Evolutionary conservation across 805 yeast species (phyloP).

Genomic region (Candida taoyuanica): DNA sequence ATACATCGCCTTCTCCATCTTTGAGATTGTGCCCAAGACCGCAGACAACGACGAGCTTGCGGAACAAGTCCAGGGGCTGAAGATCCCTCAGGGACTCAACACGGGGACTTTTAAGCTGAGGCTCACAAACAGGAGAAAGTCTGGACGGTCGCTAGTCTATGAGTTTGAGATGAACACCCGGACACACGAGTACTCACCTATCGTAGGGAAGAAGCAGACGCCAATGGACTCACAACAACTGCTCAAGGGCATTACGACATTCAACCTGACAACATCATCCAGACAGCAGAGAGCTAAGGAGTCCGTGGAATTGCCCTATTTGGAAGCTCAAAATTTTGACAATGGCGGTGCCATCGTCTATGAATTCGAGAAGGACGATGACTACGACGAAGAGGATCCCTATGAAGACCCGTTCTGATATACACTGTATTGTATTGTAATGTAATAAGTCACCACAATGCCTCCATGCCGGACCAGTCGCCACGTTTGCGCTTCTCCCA

Average conservation of each 20-base stretch:
- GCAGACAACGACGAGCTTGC: conserved; percentile 43
- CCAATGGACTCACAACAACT: conserved; percentile 41
- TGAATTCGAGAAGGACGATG: conserved; percentile 95
- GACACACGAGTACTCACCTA: conserved; percentile 37
- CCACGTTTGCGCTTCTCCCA: conserved; percentile 71
- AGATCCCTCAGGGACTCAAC: conserved; percentile 52
- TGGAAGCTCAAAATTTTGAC: conserved; percentile 78
- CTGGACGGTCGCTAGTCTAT: conserved; percentile 71
- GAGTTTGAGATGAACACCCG: conserved; percentile 47
- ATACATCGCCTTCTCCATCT: conserved; percentile 71
- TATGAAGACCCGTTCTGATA: conserved; percentile 86
- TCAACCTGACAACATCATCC: conserved; percentile 70
- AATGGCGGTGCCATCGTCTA: conserved; percentile 94
- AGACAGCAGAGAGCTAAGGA: conserved; percentile 77
- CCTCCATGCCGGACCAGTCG: conserved; percentile 54
- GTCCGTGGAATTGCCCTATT: conserved; percentile 83
- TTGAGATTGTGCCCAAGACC: conserved; percentile 50
- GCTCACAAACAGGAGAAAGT: conserved; percentile 69
- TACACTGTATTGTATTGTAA: not conserved
- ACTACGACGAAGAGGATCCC: conserved; percentile 97
- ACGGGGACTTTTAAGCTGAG: conserved; percentile 39
- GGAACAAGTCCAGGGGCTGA: conserved; percentile 33
- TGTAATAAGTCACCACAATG: conserved; percentile 46
- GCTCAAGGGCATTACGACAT: conserved; percentile 76
- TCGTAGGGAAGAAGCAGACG: conserved; percentile 26